phyloP scores from a whole-genome alignment of 164 flowering plant species.

The Echeveria elegans region DNA sequence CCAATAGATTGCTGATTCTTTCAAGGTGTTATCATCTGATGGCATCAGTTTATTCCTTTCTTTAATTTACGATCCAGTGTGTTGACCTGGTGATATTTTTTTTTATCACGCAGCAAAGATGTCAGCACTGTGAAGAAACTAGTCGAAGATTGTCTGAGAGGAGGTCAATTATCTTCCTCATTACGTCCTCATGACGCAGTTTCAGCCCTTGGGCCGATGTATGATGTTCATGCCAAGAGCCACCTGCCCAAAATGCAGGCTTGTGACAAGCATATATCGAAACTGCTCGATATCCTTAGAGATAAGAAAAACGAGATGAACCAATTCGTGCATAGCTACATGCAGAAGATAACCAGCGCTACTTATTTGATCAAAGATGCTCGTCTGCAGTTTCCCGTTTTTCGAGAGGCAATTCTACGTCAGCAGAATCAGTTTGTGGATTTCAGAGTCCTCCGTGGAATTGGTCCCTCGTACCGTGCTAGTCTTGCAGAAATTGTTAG shows the following conservation, averaged over 20 bases:
- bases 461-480: slow-evolving; percentile 88
- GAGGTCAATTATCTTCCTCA: slow-evolving; percentile 65
- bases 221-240: slow-evolving; percentile 83
- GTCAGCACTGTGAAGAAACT: slow-evolving; percentile 89
- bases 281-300: slow-evolving; percentile 57
- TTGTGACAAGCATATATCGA: slow-evolving; percentile 53
- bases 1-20: no score
- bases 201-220: slow-evolving; percentile 98
- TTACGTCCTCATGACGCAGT: slow-evolving; percentile 99
- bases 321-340: slow-evolving; percentile 62
- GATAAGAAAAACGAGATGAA: slow-evolving; percentile 89
- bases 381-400: slow-evolving; percentile 80
- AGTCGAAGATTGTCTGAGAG: slow-evolving; percentile 73
- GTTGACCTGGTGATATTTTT: background rate
- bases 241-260: slow-evolving; percentile 80
- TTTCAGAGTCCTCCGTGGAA: slow-evolving; percentile 65
- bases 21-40: no score
- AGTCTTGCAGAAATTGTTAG: slow-evolving; percentile 95
- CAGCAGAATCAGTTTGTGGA: slow-evolving; percentile 65
- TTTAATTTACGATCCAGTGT: no score
- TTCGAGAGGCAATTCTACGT: slow-evolving; percentile 77
- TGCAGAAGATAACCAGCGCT: slow-evolving; percentile 76
- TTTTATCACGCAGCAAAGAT: slow-evolving; percentile 85
- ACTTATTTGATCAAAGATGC: slow-evolving; percentile 67
- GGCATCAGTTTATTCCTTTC: no score